These are phyloP conservation scores for Chlorella sorokiniana DNA, from an alignment of 139 green algal genomes.

Conservation along the genomic window DNA sequence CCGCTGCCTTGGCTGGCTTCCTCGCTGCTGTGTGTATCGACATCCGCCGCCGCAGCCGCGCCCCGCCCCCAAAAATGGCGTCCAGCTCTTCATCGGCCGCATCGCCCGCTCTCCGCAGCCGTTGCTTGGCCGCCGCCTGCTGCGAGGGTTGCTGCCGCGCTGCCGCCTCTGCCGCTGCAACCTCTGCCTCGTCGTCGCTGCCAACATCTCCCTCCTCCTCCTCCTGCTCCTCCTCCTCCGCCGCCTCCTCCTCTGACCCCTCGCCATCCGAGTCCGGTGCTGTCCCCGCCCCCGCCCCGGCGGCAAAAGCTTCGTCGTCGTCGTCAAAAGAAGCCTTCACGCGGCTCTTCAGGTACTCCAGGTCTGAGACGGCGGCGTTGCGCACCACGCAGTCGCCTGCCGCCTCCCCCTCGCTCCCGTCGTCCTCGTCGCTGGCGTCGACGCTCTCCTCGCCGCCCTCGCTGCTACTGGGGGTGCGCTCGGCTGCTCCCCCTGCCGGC, in stretches of 20 bases:
- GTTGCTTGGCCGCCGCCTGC: not conserved
- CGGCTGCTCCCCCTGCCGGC: constrained; percentile 10
- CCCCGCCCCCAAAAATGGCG: constrained; percentile 8
- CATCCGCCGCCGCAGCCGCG: not conserved
- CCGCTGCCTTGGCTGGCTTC: too few species aligned
- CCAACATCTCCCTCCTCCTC: not conserved
- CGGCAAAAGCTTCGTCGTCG: constrained; percentile 55
- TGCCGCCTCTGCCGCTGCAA: not conserved
- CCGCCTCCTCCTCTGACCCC: constrained; percentile 20
- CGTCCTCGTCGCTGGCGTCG: constrained; percentile 21
- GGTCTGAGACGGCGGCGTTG: constrained; percentile 72
- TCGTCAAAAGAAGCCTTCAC: constrained; percentile 63
- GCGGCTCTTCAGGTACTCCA: constrained; percentile 85
- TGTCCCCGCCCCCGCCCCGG: constrained; percentile 7
- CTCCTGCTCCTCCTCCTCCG: not conserved
- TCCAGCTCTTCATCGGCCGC: constrained; percentile 28
- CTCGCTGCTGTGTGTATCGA: too few species aligned
- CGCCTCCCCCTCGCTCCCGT: constrained; percentile 16
- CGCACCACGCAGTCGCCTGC: constrained; percentile 45
- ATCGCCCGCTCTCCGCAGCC: not conserved
- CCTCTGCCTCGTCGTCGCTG: constrained; percentile 7
- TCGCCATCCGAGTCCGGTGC: not conserved
- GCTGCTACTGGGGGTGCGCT: constrained; percentile 1
- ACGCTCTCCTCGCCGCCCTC: not conserved
- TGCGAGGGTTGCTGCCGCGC: not conserved